Base-by-base conservation (phyloP, 78 protist species). In the Pelomyxa schiedti region DNA sequence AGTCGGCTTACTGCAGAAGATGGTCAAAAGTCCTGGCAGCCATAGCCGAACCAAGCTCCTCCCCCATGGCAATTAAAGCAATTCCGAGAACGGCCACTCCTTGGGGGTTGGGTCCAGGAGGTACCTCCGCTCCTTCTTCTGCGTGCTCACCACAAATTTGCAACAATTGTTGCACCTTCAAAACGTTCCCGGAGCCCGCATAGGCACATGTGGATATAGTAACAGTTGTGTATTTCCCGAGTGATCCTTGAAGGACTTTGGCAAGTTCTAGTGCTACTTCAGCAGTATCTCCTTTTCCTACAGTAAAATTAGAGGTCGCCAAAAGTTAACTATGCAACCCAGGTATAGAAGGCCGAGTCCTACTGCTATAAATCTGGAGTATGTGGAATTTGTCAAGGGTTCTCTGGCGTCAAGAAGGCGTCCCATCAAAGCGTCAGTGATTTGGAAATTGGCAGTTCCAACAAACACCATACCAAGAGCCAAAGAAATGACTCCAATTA, bases 161-260 rank as follows among this genome's bases (percentile, higher is more conserved):
- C 3, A 94, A 69, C 78, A 93, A 40, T 66, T 83, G 73, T 86
- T 94, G 97, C 24, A 93, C 85, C 82, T 93, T 85, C 52, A 97
- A 84, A 38, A 97, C 98, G 75, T 97, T 94, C 26, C 98, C 98
- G 1, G 97, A 86, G 40, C 98, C 98, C 16, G 96, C 95, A 38
- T 92, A 97, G 7, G 99, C 99, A 67, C 95, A 93, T 6, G 87
- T 74, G 38, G 91, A 93, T 8, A 95, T 63, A 6, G 87, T 74
- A 0, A 85, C 70, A 39, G 69, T 64, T 8, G 94, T 87, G 69
- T 72, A 84, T 53, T 81, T 69, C 8, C 77, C 79, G 16, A 79
- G 42, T 16, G 47, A 66, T 4, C 74, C 90, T 0, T 74, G 77
- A 16, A 93, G 28, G n/a, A 90, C 85, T 80, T 83, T 69, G 36